Percentiles rank a stretch among this genome's conserved stretches.
phyloP scores from a whole-genome alignment of 345 rosid genomes.

The Arabidopsis suecica region DNA sequence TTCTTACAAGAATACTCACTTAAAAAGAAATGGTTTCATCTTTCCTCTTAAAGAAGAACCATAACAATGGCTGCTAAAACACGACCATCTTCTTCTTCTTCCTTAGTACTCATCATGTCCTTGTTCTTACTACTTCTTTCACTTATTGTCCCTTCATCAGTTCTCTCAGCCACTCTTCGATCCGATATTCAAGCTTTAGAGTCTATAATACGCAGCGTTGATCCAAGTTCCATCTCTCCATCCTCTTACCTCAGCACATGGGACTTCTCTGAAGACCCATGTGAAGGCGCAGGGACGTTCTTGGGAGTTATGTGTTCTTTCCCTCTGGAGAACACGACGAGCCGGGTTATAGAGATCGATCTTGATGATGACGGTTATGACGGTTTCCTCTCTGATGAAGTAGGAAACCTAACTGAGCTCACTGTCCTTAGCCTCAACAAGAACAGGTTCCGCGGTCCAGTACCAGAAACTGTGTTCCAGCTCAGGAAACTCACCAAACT shows the following conservation, averaged over 20 bases:
- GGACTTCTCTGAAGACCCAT: slow-evolving; percentile 65
- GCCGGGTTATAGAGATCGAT: slow-evolving; percentile 51
- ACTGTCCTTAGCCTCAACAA: slow-evolving; percentile 50
- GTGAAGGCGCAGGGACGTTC: slow-evolving; percentile 51
- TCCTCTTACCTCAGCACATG: slow-evolving; percentile 58
- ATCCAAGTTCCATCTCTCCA: slow-evolving; percentile 54
- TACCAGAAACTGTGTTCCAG: slow-evolving; percentile 53
- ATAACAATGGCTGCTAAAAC: slow-evolving; percentile 45
- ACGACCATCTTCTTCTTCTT: slow-evolving; percentile 35
- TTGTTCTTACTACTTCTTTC: slow-evolving; percentile 38
- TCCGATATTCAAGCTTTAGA: slow-evolving; percentile 54
- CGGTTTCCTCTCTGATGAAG: slow-evolving; percentile 53
- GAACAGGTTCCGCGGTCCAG: slow-evolving; percentile 63
- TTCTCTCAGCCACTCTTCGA: slow-evolving; percentile 46
- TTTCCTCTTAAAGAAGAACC: slow-evolving; percentile 30
- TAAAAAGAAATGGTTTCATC: slow-evolving; percentile 34
- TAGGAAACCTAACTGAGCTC: slow-evolving; percentile 62
- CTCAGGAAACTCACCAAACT: slow-evolving; percentile 55
- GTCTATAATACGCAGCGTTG: slow-evolving; percentile 47
- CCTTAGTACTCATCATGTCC: slow-evolving; percentile 11
- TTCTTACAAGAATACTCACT: slow-evolving; percentile 14
- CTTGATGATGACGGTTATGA: slow-evolving; percentile 66
- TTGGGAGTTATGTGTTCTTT: slow-evolving; percentile 59
- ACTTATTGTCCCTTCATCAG: slow-evolving; percentile 37
- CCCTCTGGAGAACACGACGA: slow-evolving; percentile 50